Evolutionary conservation across 1,284 basidiomycete genomes (phyloP).

Genomic region (Sporisorium iseilematis-ciliati): DNA sequence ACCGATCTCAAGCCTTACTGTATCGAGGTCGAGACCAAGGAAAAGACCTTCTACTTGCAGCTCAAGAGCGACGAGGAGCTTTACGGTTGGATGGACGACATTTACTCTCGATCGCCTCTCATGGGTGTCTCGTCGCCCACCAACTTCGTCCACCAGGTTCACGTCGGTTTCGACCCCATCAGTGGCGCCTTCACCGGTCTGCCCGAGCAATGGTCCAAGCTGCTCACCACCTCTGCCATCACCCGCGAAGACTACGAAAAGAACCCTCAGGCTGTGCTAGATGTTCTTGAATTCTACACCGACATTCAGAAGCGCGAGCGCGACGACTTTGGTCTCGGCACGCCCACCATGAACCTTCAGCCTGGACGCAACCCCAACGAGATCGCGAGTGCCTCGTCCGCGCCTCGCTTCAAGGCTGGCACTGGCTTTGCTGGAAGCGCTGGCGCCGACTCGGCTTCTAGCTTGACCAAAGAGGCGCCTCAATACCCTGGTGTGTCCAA

Average conservation of each 20-base stretch:
- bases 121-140: slow-evolving; percentile 94
- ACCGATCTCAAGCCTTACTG: slow-evolving; percentile 94
- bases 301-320: slow-evolving; percentile 93
- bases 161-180: slow-evolving; percentile 95
- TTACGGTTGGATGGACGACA: slow-evolving; percentile 95
- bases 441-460: slow-evolving; percentile 31
- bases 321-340: slow-evolving; percentile 75
- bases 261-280: slow-evolving; percentile 95
- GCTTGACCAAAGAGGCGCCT: slow-evolving; percentile 36
- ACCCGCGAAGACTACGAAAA: slow-evolving; percentile 97
- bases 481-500: slow-evolving; percentile 34
- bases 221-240: slow-evolving; percentile 95
- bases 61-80: slow-evolving; percentile 94
- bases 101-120: slow-evolving; percentile 89
- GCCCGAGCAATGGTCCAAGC: slow-evolving; percentile 95
- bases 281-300: slow-evolving; percentile 98
- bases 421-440: slow-evolving; percentile 55
- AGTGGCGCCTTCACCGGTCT: slow-evolving; percentile 95
- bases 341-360: slow-evolving; percentile 66
- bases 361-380: slow-evolving; percentile 57
- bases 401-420: slow-evolving; percentile 53
- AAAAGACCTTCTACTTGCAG: slow-evolving; percentile 81
- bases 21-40: slow-evolving; percentile 80
- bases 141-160: slow-evolving; percentile 97
- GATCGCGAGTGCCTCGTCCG: slow-evolving; percentile 32